Percentiles rank a stretch among this genome's conserved stretches.
phyloP scores from a whole-genome alignment of 495 filamentous ascomycete genomes.

The Neurospora hispaniola region DNA sequence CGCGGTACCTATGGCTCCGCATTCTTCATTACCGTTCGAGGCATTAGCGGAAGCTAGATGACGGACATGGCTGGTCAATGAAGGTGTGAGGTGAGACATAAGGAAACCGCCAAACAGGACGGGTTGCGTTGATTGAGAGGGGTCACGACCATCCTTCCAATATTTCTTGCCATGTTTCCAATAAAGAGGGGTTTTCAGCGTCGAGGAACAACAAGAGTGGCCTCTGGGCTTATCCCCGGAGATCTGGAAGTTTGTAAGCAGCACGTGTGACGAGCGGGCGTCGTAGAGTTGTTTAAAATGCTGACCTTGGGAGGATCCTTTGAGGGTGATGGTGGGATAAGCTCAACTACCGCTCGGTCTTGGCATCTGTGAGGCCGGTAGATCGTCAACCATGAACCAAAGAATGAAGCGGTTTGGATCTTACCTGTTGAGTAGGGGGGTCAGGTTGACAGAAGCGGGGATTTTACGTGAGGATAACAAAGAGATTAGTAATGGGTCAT shows the following conservation, averaged over 20 bases:
- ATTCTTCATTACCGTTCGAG: neutral
- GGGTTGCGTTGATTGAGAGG: neutral
- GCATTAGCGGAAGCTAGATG: neutral
- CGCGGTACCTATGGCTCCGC: neutral
- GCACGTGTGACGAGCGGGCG: neutral
- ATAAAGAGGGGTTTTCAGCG: neutral
- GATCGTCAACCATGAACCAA: neutral
- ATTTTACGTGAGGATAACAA: neutral
- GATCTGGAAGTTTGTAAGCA: neutral
- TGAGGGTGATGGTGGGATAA: neutral
- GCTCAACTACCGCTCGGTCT: neutral
- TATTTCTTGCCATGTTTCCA: neutral
- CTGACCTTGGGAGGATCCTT: neutral
- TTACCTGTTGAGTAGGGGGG: neutral
- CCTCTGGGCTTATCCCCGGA: neutral
- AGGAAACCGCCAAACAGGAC: neutral
- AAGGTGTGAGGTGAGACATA: neutral
- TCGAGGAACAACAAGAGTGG: neutral
- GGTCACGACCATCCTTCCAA: neutral
- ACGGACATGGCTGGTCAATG: neutral
- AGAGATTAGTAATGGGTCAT: neutral
- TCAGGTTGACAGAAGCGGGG: neutral
- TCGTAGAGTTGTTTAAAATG: neutral
- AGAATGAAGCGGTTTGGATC: neutral
- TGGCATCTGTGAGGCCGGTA: neutral